Percentiles rank a stretch among this genome's conserved stretches.
Conservation (phyloP, 306 rosid species). For the Hippophae tibetana region DNA sequence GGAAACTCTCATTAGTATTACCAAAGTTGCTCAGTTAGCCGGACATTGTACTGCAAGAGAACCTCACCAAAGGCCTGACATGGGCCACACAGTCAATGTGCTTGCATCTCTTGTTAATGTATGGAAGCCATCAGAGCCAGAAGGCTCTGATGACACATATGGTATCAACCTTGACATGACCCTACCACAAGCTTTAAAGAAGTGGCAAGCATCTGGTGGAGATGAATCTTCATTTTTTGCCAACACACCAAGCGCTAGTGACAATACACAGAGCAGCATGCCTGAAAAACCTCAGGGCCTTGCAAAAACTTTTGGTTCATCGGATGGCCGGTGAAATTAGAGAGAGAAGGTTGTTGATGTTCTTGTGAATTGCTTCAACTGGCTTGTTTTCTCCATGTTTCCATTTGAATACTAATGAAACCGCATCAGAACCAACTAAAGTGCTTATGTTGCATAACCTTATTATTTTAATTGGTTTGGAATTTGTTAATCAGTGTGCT, state of each 20-base stretch:
- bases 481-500: too few species aligned
- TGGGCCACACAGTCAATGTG: slow-evolving; percentile 70
- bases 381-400: neutral
- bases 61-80: slow-evolving; percentile 77
- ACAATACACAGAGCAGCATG: slow-evolving; percentile 54
- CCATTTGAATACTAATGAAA: neutral
- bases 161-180: slow-evolving; percentile 57
- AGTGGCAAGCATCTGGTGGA: slow-evolving; percentile 62
- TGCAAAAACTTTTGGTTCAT: slow-evolving; percentile 41
- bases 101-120: slow-evolving; percentile 62
- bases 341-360: neutral
- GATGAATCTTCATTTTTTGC: slow-evolving; percentile 14
- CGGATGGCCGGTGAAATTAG: slow-evolving; percentile 35
- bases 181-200: slow-evolving; percentile 51
- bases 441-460: too few species aligned
- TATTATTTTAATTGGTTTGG: too few species aligned
- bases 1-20: slow-evolving; percentile 41
- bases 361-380: too few species aligned
- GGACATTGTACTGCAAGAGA: slow-evolving; percentile 75
- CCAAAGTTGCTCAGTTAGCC: slow-evolving; percentile 61
- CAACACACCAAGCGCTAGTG: slow-evolving; percentile 4
- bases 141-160: slow-evolving; percentile 27
- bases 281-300: slow-evolving; percentile 41
- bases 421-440: too few species aligned
- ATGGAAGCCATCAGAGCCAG: slow-evolving; percentile 62